A percentile compares a stretch with the other conserved stretches of the same genome.
These are phyloP conservation scores for Colletotrichum sp. DNA, from an alignment of 2,329 filamentous ascomycete species.

Conservation along the genomic window DNA sequence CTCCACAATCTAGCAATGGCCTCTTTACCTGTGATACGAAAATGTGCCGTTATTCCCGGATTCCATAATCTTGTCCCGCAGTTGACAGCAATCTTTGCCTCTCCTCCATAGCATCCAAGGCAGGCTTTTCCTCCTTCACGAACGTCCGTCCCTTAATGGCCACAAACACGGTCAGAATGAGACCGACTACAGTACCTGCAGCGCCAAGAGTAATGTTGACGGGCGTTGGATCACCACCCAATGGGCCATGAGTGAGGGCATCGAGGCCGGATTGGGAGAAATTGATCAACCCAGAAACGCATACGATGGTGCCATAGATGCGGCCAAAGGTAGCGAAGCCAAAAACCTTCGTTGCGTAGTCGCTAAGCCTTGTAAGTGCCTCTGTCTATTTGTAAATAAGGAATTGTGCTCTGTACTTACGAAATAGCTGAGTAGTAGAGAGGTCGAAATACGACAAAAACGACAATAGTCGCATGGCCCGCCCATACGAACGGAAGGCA, in stretches of 20 bases:
- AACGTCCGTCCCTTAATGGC: constrained; percentile 22
- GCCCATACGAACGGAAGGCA: constrained; percentile 66
- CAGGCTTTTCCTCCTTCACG: constrained; percentile 7
- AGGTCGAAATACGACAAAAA: constrained; percentile 76
- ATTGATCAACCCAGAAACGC: constrained; percentile 73
- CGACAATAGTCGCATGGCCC: constrained; percentile 68
- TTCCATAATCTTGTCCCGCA: neutral
- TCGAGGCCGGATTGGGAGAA: constrained; percentile 75
- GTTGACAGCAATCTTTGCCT: constrained; percentile 2
- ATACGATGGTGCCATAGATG: constrained; percentile 79
- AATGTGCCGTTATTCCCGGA: neutral
- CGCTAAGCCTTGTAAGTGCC: constrained; percentile 35
- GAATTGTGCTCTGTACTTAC: constrained; percentile 31
- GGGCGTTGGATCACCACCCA: constrained; percentile 66
- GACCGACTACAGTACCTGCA: constrained; percentile 59
- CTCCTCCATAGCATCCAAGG: neutral
- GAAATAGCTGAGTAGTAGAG: constrained; percentile 80
- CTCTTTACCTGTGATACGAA: neutral
- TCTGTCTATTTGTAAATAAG: fast-evolving
- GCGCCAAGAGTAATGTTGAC: constrained; percentile 65
- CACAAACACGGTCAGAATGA: constrained; percentile 61
- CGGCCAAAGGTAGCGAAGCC: constrained; percentile 82
- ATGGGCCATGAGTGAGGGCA: constrained; percentile 66
- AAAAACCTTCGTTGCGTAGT: constrained; percentile 82
- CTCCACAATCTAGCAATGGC: neutral